Evolutionary conservation across 1,139 yeast genomes (phyloP).

Genomic region (Pichia sp.): DNA sequence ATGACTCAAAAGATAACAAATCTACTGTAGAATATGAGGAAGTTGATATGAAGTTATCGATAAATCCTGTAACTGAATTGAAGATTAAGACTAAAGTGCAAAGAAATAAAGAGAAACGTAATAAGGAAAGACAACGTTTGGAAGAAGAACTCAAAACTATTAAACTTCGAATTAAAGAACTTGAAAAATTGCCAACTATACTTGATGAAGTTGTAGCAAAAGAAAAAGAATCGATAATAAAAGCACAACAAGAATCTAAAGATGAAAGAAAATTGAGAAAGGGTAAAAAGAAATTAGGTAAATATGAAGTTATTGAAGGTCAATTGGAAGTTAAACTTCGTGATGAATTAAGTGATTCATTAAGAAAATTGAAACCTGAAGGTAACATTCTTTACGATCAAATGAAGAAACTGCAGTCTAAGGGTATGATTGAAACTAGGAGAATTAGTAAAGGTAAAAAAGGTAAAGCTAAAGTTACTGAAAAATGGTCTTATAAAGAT

Average conservation of each 20-base stretch:
- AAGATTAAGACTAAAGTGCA: constrained; percentile 73
- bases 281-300: constrained; percentile 33
- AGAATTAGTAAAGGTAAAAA: constrained; percentile 57
- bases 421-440: constrained; percentile 83
- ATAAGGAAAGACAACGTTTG: constrained; percentile 51
- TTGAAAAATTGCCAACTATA: constrained; percentile 49
- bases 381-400: constrained; percentile 82
- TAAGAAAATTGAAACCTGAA: constrained; percentile 82
- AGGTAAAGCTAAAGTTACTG: constrained; percentile 69
- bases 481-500: constrained; percentile 90
- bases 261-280: constrained; percentile 22
- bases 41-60: constrained; percentile 41
- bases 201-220: constrained; percentile 32
- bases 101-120: constrained; percentile 65
- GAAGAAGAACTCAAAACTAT: constrained; percentile 52
- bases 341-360: constrained; percentile 79
- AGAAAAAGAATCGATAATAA: constrained; percentile 14
- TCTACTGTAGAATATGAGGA: neutral
- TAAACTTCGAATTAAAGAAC: constrained; percentile 49
- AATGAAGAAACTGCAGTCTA: constrained; percentile 70
- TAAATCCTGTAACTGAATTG: constrained; percentile 60
- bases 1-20: neutral
- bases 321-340: constrained; percentile 82
- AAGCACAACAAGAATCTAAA: constrained; percentile 22
- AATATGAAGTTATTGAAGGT: constrained; percentile 51